Base-by-base conservation (phyloP, 2,329 filamentous ascomycete species). In the Triangularia setosa region DNA sequence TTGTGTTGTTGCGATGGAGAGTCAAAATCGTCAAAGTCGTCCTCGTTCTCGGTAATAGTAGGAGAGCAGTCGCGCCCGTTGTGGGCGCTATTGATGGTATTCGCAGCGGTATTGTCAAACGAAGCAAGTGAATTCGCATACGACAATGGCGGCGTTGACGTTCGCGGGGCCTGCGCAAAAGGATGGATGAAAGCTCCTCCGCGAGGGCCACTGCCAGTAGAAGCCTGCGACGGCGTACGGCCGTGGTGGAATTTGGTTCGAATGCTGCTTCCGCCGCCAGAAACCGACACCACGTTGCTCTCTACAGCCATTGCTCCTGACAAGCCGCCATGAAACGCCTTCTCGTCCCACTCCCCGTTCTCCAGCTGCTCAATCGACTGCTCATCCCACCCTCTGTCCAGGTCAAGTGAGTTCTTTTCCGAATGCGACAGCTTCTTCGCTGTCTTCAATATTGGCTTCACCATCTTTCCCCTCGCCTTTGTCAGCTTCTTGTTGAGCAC, bases 371-470 rank as follows among this genome's bases (percentile, higher is more conserved):
- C 69, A n/a, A 69, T 64, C 61, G 65, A 52, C 66, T 79, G 75
- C 70, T 87, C 84, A 52, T 85, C 82, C 80, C 84, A 86, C 21
- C 80, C 79, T 54, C 86, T 82, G 72, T 88, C 83, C 67, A 89
- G 74, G 69, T 89, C 87, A 65, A 88, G 75, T 55, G 86, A 88
- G 71, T 81, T 87, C 77, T 87, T 87, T 68, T 87, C 84, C 69
- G 84, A 86, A 58, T 82, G 79, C 35, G 80, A 76, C 65, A 83
- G 73, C 73, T 87, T 88, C 74, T 87, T 87, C 60, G 89, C 76
- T 53, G 88, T 87, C 74, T 87, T 87, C 61, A 89, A 76, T 54
- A 88, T 87, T 9, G 86, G 86, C 75, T 87, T 88, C 68, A 86
- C 83, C 65, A 79, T 78, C 70, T 81, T 81, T 64, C 77, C 77